phyloP scores from a whole-genome alignment of 805 yeast genomes.

The Clavispora vitiphila region DNA sequence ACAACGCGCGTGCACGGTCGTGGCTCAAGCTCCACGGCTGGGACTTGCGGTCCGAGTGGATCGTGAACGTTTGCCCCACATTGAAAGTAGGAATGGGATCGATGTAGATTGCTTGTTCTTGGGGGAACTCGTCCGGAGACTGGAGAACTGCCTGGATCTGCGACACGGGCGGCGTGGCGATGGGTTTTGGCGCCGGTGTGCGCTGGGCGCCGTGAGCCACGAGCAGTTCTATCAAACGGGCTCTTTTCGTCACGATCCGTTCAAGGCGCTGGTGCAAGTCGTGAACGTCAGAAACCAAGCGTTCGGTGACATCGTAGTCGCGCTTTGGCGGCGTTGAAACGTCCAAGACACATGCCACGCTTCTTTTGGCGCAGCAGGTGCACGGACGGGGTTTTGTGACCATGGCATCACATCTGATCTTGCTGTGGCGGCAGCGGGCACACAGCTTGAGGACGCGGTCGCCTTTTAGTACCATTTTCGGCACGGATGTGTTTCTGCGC shows the following conservation, averaged over 20 bases:
- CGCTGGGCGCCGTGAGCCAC: slow-evolving; percentile 2
- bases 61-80: slow-evolving; percentile 10
- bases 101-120: slow-evolving; percentile 6
- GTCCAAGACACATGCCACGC: slow-evolving; percentile 50
- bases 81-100: slow-evolving; percentile 14
- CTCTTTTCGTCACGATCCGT: slow-evolving; percentile 7
- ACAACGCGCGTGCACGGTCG: slow-evolving; percentile 9
- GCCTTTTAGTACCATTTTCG: slow-evolving; percentile 10
- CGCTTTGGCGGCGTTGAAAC: slow-evolving; percentile 29
- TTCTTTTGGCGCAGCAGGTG: slow-evolving; percentile 49
- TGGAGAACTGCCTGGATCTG: slow-evolving; percentile 6
- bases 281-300: slow-evolving; percentile 9
- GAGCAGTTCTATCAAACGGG: slow-evolving; percentile 7
- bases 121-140: slow-evolving; percentile 1
- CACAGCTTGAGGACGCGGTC: slow-evolving; percentile 46
- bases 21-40: slow-evolving; percentile 9
- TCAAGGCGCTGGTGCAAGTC: slow-evolving; percentile 13
- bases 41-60: slow-evolving; percentile 10
- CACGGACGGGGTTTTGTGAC: slow-evolving; percentile 52
- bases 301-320: slow-evolving; percentile 11
- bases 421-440: slow-evolving; percentile 59
- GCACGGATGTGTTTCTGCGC: slow-evolving; percentile 12
- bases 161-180: slow-evolving; percentile 3
- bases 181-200: not conserved
- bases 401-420: slow-evolving; percentile 59